Base-by-base conservation (phyloP, 805 yeast genomes). In the Candida koratica region DNA sequence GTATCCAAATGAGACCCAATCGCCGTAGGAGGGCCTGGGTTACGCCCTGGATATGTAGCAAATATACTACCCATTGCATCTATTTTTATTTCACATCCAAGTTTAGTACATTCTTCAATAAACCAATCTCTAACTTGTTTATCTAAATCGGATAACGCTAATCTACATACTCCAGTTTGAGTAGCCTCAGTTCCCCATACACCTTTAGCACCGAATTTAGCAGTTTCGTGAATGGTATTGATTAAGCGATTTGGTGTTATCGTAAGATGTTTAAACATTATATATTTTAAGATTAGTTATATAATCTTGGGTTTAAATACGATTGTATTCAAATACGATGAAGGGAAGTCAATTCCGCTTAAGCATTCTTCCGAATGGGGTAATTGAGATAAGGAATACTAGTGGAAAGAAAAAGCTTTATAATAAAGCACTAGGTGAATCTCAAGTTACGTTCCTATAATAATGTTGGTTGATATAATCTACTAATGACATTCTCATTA, bases 1-100 rank as follows among this genome's bases (percentile, higher is more conserved):
- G 89, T 81, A 48, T 81, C 89, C 39, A 81, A 58, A 55, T 81
- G 88, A 0, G 86, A 79, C 0, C 88, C 88, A 41, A 81, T 77
- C 11, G 75, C 85, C 1, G 79, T 79, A 11, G 87, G 82, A 3
- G 67, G 53, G 1, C 66, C 69, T 5, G 34, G 37, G 36, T 69
- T 67, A 41, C 61, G 55, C 4, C 86, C 86, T 0, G 84, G 81
- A 39, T 67, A 77, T 8, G 75, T 63, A 6, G 82, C 81, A 58
- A 81, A 81, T 14, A 81, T 78, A 53, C 76, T 79, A 14, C 89
- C 89, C 55, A 81, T 67, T 44, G 74, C 68, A 56, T 81, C 89
- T 22, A 81, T 59, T 19, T 68, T 73, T 18, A 80, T 67, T 19
- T 60, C 52, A 50, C 87, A 81, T 0, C 84, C 86, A 23, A 79